A percentile compares a stretch with the other conserved stretches of the same genome.
phyloP scores from a whole-genome alignment of 1,284 basidiomycete species.

The Macrocystidia cucumis region DNA sequence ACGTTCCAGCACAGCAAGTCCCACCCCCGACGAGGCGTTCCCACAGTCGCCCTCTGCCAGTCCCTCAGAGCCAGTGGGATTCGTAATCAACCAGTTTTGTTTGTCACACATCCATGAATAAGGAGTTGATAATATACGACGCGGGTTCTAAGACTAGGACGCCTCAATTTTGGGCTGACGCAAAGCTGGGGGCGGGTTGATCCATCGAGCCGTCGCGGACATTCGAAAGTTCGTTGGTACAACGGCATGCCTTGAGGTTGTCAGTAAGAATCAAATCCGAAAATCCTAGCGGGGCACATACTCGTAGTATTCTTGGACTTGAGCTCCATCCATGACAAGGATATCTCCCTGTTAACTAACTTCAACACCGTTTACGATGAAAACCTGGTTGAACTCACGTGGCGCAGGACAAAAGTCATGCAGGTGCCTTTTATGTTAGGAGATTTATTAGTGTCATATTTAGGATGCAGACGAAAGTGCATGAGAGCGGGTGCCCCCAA shows the following conservation, averaged over 20 bases:
- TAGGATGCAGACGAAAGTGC: conserved; percentile 54
- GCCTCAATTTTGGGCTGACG: too few species aligned
- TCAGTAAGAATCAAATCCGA: not conserved
- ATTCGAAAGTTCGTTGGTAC: conserved; percentile 40
- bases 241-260: conserved; percentile 32
- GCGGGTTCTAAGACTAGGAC: too few species aligned
- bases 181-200: conserved; percentile 19
- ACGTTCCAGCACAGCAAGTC: too few species aligned
- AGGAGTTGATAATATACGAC: not conserved
- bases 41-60: too few species aligned
- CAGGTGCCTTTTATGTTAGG: conserved; percentile 27
- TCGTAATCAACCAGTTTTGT: too few species aligned
- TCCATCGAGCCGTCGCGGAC: conserved; percentile 40
- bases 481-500: conserved; percentile 66
- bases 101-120: too few species aligned
- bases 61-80: too few species aligned
- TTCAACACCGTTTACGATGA: not conserved
- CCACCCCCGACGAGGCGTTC: too few species aligned
- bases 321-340: conserved; percentile 64
- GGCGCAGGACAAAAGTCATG: conserved; percentile 52
- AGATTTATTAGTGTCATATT: conserved; percentile 22
- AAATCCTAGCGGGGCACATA: conserved; percentile 22
- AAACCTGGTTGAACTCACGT: conserved; percentile 38
- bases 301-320: conserved; percentile 65
- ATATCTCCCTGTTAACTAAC: conserved; percentile 52